Percentiles rank a stretch among this genome's conserved stretches.
Conservation (phyloP, 2,329 filamentous ascomycete species). For the Dactylella cylindrospora region DNA sequence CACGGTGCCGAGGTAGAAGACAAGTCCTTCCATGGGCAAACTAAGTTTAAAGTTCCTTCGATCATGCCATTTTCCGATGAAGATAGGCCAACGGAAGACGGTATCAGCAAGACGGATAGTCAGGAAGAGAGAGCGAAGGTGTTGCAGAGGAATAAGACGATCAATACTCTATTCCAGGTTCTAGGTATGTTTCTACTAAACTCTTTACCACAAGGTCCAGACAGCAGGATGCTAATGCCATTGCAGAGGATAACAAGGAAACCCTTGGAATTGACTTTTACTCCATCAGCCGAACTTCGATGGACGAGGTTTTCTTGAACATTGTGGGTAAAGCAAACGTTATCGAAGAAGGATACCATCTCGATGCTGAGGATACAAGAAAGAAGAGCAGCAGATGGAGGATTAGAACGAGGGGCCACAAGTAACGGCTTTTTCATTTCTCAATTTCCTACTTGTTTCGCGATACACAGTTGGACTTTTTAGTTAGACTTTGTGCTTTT, state of each 20-base stretch:
- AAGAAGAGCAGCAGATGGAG: slow-evolving; percentile 31
- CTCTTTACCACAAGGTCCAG: no score
- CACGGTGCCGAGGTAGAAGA: slow-evolving; percentile 68
- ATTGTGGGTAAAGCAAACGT: slow-evolving; percentile 81
- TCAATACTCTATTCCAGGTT: slow-evolving; percentile 46
- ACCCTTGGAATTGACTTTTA: slow-evolving; percentile 77
- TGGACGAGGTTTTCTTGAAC: slow-evolving; percentile 86
- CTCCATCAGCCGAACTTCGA: slow-evolving; percentile 78
- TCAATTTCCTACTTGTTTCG: no score
- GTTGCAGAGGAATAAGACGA: slow-evolving; percentile 46
- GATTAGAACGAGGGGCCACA: slow-evolving; percentile 16
- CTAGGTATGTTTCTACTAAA: slow-evolving; percentile 40
- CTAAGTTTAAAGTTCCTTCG: slow-evolving; percentile 76
- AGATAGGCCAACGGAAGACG: slow-evolving; percentile 44
- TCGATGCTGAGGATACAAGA: slow-evolving; percentile 35
- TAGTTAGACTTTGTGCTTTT: no score
- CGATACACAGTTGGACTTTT: no score
- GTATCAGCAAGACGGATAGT: slow-evolving; percentile 33
- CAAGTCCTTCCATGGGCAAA: slow-evolving; percentile 78
- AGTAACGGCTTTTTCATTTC: no score
- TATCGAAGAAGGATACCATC: slow-evolving; percentile 64
- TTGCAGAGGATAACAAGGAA: slow-evolving; percentile 67
- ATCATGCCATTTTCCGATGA: slow-evolving; percentile 50
- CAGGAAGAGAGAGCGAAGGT: slow-evolving; percentile 14
- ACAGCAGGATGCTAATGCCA: no score